phyloP scores from a whole-genome alignment of 2,329 filamentous ascomycete genomes.

The Pseudogymnoascus sp. region DNA sequence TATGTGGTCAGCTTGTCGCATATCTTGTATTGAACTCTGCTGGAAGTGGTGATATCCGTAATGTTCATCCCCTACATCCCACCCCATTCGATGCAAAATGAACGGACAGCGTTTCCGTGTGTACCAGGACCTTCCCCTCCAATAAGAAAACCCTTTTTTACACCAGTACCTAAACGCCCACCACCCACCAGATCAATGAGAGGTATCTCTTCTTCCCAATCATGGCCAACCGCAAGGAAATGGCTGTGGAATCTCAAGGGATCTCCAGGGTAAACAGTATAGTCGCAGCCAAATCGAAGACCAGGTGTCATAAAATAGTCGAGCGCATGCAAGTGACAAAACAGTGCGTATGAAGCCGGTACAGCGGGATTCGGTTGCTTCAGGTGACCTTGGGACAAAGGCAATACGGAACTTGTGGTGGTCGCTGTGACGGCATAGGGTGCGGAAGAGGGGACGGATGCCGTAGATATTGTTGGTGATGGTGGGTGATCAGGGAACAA shows the following conservation, averaged over 20 bases:
- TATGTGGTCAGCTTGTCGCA: not conserved
- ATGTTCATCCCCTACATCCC: constrained; percentile 60
- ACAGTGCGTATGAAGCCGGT: constrained; percentile 63
- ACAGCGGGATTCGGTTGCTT: constrained; percentile 30
- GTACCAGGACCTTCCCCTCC: constrained; percentile 53
- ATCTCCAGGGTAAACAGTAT: constrained; percentile 92
- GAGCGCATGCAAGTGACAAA: constrained; percentile 67
- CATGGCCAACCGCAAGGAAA: constrained; percentile 75
- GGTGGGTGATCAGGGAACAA: not conserved
- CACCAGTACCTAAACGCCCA: constrained; percentile 81
- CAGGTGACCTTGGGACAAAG: constrained; percentile 20
- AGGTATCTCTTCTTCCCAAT: constrained; percentile 82
- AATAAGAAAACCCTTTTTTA: constrained; percentile 91
- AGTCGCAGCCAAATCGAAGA: constrained; percentile 87
- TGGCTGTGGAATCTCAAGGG: constrained; percentile 93
- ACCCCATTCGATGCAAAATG: constrained; percentile 89
- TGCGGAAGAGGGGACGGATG: constrained; percentile 6
- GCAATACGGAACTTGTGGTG: constrained; percentile 36
- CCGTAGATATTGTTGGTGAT: not conserved
- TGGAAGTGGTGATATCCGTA: not conserved
- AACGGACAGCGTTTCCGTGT: constrained; percentile 45
- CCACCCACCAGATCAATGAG: constrained; percentile 80
- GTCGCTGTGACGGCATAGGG: constrained; percentile 36
- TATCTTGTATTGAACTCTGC: not conserved
- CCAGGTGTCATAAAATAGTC: constrained; percentile 89